A percentile compares a stretch with the other conserved stretches of the same genome.
These are phyloP conservation scores for Kluyveromyces marxianus DNA, from an alignment of 1,139 yeast species.

Conservation along the genomic window DNA sequence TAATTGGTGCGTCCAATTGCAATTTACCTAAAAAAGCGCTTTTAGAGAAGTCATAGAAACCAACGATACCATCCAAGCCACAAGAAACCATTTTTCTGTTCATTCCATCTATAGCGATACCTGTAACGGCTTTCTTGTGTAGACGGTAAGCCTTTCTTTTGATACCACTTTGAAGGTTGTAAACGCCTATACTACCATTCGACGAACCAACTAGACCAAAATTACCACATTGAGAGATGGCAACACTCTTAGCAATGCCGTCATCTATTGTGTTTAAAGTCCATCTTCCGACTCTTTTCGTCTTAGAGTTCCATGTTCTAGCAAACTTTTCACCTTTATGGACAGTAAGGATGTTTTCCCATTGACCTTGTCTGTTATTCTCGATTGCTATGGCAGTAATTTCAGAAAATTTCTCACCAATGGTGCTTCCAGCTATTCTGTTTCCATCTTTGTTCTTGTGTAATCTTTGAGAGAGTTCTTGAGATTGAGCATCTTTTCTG, in stretches of 20 bases:
- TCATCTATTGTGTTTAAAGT: conserved; percentile 65
- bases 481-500: conserved; percentile 94
- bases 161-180: conserved; percentile 85
- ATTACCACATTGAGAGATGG: conserved; percentile 89
- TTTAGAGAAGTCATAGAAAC: conserved; percentile 77
- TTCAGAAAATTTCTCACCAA: conserved; percentile 60
- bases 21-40: conserved; percentile 64
- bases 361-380: conserved; percentile 74
- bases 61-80: conserved; percentile 85
- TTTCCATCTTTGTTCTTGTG: conserved; percentile 49
- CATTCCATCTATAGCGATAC: conserved; percentile 83
- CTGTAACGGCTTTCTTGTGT: conserved; percentile 80
- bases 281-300: conserved; percentile 74
- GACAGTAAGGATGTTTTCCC: conserved; percentile 93
- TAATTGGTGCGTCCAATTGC: conserved; percentile 68
- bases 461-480: conserved; percentile 77
- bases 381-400: conserved; percentile 67
- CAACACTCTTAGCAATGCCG: conserved; percentile 72
- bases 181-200: conserved; percentile 79
- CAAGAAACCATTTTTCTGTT: conserved; percentile 79
- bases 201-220: conserved; percentile 92
- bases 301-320: conserved; percentile 84
- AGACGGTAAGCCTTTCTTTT: conserved; percentile 56
- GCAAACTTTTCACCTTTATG: conserved; percentile 82
- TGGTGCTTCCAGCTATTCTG: conserved; percentile 49